Conservation (phyloP, 768 basidiomycete species). For the Cystofilobasidium bisporidii region DNA sequence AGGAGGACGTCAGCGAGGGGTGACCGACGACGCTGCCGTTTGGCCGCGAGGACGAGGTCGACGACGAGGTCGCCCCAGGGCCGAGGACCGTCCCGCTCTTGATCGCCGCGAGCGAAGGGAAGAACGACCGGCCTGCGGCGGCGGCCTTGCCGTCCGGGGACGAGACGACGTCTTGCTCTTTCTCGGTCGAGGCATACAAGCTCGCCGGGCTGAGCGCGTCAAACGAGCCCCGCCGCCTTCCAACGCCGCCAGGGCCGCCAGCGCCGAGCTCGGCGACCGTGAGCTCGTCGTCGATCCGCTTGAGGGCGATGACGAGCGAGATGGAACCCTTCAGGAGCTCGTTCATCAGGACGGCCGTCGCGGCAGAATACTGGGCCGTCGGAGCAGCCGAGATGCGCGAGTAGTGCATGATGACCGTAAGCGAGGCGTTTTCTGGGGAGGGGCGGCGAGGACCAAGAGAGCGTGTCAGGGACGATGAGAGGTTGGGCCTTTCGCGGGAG, state of each 20-base stretch:
- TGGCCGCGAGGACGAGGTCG: neutral
- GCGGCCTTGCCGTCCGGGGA: neutral
- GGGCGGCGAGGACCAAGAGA: no score
- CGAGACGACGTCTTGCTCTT: constrained; percentile 5
- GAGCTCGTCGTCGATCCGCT: constrained; percentile 47
- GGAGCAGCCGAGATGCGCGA: constrained; percentile 71
- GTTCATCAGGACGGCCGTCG: constrained; percentile 84
- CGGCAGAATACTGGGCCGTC: constrained; percentile 75
- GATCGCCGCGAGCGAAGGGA: constrained; percentile 7
- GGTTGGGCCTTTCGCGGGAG: no score
- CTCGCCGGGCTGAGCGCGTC: neutral
- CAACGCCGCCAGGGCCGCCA: neutral
- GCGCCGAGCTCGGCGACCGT: constrained; percentile 7
- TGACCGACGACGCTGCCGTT: no score
- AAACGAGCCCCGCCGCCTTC: neutral
- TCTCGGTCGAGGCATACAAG: constrained; percentile 10
- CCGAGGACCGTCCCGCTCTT: no score
- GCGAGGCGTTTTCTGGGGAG: constrained; percentile 64
- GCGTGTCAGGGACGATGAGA: neutral
- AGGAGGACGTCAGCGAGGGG: neutral
- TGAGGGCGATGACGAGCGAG: constrained; percentile 70
- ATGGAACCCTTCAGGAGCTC: constrained; percentile 87
- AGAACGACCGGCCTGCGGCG: neutral
- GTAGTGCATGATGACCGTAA: constrained; percentile 94
- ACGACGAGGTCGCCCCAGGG: no score